phyloP scores from a whole-genome alignment of 306 rosid species.

The Vicia sativa region DNA sequence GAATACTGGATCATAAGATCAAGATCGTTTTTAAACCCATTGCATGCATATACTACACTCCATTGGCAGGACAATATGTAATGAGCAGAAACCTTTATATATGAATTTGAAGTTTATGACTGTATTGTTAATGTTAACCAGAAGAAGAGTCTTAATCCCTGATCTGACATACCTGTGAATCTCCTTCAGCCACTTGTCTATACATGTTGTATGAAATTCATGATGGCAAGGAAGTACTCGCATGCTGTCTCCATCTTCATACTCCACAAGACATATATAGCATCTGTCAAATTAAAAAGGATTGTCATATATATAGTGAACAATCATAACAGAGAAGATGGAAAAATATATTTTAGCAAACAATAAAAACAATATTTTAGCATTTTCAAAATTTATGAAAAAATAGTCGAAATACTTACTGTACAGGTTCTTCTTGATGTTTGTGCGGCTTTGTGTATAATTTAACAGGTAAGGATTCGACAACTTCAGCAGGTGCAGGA shows the following conservation, averaged over 20 bases:
- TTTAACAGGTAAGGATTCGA: constrained; percentile 94
- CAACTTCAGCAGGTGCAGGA: constrained; percentile 94
- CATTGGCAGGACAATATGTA: constrained; percentile 20
- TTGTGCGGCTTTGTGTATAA: constrained; percentile 66
- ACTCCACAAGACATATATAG: constrained; percentile 99
- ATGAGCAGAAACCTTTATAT: neutral
- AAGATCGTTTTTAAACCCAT: neutral
- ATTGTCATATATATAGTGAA: constrained; percentile 9
- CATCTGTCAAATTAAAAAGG: constrained; percentile 57
- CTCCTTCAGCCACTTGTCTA: constrained; percentile 99
- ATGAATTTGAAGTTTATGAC: constrained; percentile 1
- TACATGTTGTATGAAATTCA: constrained; percentile 83
- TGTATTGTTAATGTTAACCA: constrained; percentile 6
- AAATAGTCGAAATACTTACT: constrained; percentile 59
- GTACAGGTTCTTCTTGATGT: constrained; percentile 90
- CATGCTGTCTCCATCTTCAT: constrained; percentile 93
- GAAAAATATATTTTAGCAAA: neutral
- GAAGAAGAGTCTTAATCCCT: constrained; percentile 15
- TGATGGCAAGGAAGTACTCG: constrained; percentile 90
- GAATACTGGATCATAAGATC: no score
- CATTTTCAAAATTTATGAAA: constrained; percentile 8
- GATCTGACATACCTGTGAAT: constrained; percentile 75
- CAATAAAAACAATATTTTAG: neutral
- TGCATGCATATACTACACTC: constrained; percentile 6
- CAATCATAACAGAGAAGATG: neutral